Base-by-base conservation (phyloP, 805 yeast species). In the Saturnispora zaruensis region DNA sequence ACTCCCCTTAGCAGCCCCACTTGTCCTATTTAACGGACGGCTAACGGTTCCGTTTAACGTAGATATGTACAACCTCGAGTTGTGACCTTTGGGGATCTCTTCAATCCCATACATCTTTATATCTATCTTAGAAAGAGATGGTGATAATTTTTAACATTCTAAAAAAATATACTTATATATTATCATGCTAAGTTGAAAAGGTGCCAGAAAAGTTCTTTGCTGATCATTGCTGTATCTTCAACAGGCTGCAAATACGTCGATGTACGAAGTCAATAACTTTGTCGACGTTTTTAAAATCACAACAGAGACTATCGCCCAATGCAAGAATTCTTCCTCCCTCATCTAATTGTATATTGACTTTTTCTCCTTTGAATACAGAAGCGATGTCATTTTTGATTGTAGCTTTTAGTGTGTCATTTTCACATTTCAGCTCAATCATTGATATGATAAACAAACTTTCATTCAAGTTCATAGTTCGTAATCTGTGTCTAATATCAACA, bases 21-120 rank as follows among this genome's bases (percentile, higher is more conserved):
- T 25, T 11, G 25, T 13, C 8, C 41, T 30, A 16, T n/a, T 36
- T 26, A 44, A 30, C 9, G 32, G 36, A 13, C 40, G 21, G 26
- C 43, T 30, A 23, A 34, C 36, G 14, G 25, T 46, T 3, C 41
- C 46, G 33, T 62, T 53, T 23, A 65, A 44, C 1, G 68, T 64
- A 13, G 69, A 65, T 38, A 57, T 62, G 23, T 58, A 61, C 14
- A 50, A 50, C 9, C 55, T 55, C 1, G 61, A 54, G 42, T 57
- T 55, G 7, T 57, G 50, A 11, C 65, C 66, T 20, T 53, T 56
- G 5, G 64, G 60, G 33, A 65, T 52, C 46, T 65, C 69, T 51
- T 64, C 61, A 4, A 65, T 62, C 4, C 58, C 52, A n/a, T 51
- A 57, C 67, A 64, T 64, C 6, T 33, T 9, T 18, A 16, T n/a